These are phyloP conservation scores for Aspergillus arachidicola DNA, from an alignment of 2,329 filamentous ascomycete species.

Conservation along the genomic window DNA sequence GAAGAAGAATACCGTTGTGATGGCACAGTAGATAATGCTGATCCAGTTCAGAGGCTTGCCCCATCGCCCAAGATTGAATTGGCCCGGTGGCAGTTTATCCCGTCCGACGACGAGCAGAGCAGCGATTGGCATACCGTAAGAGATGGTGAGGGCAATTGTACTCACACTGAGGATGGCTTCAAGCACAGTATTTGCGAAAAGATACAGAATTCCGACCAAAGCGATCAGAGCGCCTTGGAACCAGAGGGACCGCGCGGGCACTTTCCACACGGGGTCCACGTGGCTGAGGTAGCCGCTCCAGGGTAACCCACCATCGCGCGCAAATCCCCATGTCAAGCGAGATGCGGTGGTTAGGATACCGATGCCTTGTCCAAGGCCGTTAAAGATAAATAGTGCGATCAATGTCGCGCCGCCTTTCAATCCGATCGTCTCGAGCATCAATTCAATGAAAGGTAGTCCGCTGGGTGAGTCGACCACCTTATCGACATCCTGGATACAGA, in stretches of 20 bases:
- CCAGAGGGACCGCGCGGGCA: conserved; percentile 57
- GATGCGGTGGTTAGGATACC: conserved; percentile 56
- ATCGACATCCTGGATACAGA: conserved; percentile 53
- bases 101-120: conserved; percentile 54
- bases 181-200: conserved; percentile 57
- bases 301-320: conserved; percentile 54
- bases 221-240: conserved; percentile 52
- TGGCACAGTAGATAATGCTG: conserved; percentile 54
- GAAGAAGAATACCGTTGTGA: conserved; percentile 60
- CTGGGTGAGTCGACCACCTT: conserved; percentile 41
- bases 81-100: conserved; percentile 52
- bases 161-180: conserved; percentile 58
- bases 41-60: conserved; percentile 50
- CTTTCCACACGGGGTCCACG: conserved; percentile 54
- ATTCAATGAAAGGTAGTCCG: conserved; percentile 54
- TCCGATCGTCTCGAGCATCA: conserved; percentile 46
- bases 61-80: conserved; percentile 50
- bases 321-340: conserved; percentile 58
- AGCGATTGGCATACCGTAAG: conserved; percentile 54
- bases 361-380: conserved; percentile 57
- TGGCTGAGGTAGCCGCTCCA: conserved; percentile 50
- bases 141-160: conserved; percentile 60
- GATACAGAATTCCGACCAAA: conserved; percentile 58
- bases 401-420: conserved; percentile 49
- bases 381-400: conserved; percentile 60